Conservation (phyloP, 306 rosid species). For the Castanospermum australe region DNA sequence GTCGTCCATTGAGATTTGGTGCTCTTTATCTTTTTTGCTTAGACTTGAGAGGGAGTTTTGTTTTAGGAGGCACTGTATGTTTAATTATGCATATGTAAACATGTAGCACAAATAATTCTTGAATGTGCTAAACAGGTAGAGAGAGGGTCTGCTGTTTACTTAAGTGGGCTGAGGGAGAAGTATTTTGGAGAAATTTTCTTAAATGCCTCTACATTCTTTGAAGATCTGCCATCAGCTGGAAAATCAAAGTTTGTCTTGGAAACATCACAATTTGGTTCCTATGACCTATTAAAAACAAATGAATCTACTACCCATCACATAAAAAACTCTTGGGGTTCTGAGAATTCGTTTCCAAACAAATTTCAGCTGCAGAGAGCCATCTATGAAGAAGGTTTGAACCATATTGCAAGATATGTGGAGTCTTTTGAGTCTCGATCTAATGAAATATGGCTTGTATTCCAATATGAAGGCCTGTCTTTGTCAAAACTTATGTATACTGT, state of each 20-base stretch:
- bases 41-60: slow-evolving; percentile 15
- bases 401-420: slow-evolving; percentile 93
- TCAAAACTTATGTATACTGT: slow-evolving; percentile 80
- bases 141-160: slow-evolving; percentile 85
- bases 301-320: slow-evolving; percentile 26
- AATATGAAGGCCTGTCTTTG: slow-evolving; percentile 74
- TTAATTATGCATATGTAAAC: slow-evolving; percentile 15
- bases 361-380: slow-evolving; percentile 29
- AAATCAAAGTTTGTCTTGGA: slow-evolving; percentile 47
- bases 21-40: slow-evolving; percentile 17
- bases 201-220: slow-evolving; percentile 71
- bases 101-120: slow-evolving; percentile 25
- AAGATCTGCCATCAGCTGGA: slow-evolving; percentile 51
- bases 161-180: slow-evolving; percentile 92
- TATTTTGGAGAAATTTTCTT: slow-evolving; percentile 85
- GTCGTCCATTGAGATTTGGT: neutral
- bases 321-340: slow-evolving; percentile 39
- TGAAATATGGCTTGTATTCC: slow-evolving; percentile 97
- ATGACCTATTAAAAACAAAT: slow-evolving; percentile 32
- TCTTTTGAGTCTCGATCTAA: slow-evolving; percentile 86
- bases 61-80: slow-evolving; percentile 14
- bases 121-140: slow-evolving; percentile 66
- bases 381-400: slow-evolving; percentile 85
- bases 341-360: slow-evolving; percentile 40
- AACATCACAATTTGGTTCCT: slow-evolving; percentile 40